Evolutionary conservation across 768 basidiomycete genomes (phyloP), one percentile per base, ranked within the genome.

Genomic region (Thelephora ganbajun): DNA sequence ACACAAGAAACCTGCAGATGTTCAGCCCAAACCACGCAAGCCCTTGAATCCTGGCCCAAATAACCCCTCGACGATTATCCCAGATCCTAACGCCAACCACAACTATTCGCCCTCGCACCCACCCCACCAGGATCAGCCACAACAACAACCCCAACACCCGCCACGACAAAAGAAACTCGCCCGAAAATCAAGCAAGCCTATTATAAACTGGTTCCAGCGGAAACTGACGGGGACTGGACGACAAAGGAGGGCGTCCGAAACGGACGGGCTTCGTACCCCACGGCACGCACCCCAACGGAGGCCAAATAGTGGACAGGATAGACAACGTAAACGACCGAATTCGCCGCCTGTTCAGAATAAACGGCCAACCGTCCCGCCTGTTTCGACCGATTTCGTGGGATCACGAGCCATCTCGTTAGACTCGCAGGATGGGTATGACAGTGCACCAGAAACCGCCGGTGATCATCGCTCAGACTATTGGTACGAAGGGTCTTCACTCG

Each of bases 191-290:
- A 83, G 86, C 61, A 85, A 87, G 59, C 88, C 88, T 7, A 82
- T 91, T 55, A 80, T 91, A 56, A 83, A 86, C 55, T 91, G 88
- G 88, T 79, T 91, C 51, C 87, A 90, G 57, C 78, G 85, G 53
- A 91, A 91, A 62, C 70, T 91, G 12, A 80, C 79, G 33, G 84
- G 84, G 20, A 73, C 80, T 18, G 77, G 69, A 34, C 76, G 73
- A 51, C 56, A 67, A 18, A 79, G 80, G 61, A 71, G 79, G 48
- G 63, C 61, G 13, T 62, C 65, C 9, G 68, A 70, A 43, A 59
- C 56, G 12, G 50, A 53, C 45, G 49, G 48, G 13, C 47, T 52
- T 33, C 37, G 54, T 50, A 46, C 16, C 48, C 37, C 3, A 53
- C 53, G 22, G 18, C 44, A 42, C 51, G 55, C 2, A 39, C 50